These are phyloP conservation scores for Ophiostoma montium DNA, from an alignment of 2,329 filamentous ascomycete species.

Conservation along the genomic window DNA sequence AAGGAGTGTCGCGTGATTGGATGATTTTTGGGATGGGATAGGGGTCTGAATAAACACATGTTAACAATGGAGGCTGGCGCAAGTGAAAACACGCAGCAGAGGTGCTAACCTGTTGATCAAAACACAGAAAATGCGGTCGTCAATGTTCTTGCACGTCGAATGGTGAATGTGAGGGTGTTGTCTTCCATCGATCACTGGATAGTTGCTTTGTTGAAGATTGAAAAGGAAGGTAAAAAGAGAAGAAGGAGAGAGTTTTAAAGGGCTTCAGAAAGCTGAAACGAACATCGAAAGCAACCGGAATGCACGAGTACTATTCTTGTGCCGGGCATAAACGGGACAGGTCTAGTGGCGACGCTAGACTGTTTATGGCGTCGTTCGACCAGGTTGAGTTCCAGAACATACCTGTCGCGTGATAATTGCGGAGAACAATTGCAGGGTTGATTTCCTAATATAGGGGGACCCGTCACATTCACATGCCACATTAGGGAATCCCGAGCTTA, in stretches of 20 bases:
- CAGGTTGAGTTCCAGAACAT: neutral
- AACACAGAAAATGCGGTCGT: neutral
- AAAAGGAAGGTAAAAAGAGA: neutral
- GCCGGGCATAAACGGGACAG: neutral
- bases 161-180: neutral
- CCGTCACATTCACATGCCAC: no score
- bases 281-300: neutral
- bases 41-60: neutral
- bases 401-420: neutral
- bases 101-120: neutral
- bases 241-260: no score
- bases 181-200: neutral
- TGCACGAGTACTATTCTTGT: neutral
- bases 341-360: neutral
- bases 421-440: neutral
- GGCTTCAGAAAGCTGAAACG: neutral
- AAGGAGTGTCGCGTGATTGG: neutral
- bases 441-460: neutral
- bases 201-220: neutral
- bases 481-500: no score
- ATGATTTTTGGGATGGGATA: neutral
- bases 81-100: neutral
- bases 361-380: neutral
- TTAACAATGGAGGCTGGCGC: neutral
- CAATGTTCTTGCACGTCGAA: neutral